A percentile compares a stretch with the other conserved stretches of the same genome.
These are phyloP conservation scores for Chalaropsis thielavioides DNA, from an alignment of 2,329 filamentous ascomycete genomes.

Conservation along the genomic window DNA sequence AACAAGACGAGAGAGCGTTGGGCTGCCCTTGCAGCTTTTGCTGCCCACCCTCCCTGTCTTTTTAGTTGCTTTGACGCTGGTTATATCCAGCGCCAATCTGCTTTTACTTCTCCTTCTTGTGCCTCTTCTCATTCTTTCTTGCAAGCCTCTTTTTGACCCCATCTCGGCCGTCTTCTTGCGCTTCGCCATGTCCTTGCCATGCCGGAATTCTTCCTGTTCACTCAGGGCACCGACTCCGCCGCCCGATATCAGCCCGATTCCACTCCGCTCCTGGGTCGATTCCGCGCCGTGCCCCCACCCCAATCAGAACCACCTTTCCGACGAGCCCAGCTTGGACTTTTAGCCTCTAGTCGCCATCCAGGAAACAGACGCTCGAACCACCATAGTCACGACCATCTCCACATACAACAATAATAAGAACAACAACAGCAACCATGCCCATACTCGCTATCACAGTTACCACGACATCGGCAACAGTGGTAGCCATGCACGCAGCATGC, in stretches of 20 bases:
- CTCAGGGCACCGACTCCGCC: constrained; percentile 47
- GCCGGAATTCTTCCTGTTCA: constrained; percentile 54
- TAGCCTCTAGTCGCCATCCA: constrained; percentile 14
- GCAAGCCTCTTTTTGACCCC: not conserved
- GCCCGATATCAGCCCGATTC: constrained; percentile 37
- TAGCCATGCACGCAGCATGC: constrained; percentile 21
- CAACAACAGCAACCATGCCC: not conserved
- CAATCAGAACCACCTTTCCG: constrained; percentile 10
- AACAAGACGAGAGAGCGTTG: not conserved
- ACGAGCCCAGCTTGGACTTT: constrained; percentile 14
- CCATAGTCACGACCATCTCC: not conserved
- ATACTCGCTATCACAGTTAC: constrained; percentile 23
- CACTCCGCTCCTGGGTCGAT: constrained; percentile 49
- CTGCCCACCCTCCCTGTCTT: not conserved
- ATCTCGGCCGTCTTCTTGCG: not conserved
- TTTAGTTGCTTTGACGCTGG: not conserved
- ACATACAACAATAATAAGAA: constrained; percentile 19
- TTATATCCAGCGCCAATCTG: not conserved
- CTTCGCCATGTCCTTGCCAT: constrained; percentile 26
- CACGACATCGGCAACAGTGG: constrained; percentile 28
- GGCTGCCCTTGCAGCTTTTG: not conserved
- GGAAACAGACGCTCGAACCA: constrained; percentile 5
- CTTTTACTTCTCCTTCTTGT: not conserved
- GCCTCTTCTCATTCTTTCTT: not conserved
- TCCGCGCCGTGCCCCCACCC: constrained; percentile 44